These are phyloP conservation scores for Solanum chilense DNA, from an alignment of 257 asterid genomes.

Conservation along the genomic window DNA sequence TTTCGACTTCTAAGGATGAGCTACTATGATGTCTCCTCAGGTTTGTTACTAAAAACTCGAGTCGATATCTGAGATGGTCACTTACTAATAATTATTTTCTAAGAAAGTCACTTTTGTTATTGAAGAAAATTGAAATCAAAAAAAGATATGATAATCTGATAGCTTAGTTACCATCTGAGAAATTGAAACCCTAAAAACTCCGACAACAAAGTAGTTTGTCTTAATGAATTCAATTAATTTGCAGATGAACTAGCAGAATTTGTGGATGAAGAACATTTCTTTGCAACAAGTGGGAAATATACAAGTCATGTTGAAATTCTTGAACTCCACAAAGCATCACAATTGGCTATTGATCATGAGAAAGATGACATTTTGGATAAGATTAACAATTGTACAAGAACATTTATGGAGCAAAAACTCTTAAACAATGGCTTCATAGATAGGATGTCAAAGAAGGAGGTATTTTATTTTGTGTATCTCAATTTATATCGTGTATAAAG, in stretches of 20 bases:
- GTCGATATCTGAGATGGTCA: background rate
- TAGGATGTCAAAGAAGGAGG: conserved; percentile 19
- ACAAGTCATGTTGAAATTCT: conserved; percentile 6
- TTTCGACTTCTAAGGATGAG: conserved; percentile 26
- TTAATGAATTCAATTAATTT: background rate
- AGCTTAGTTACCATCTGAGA: too few species aligned
- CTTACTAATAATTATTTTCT: too few species aligned
- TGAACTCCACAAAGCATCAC: conserved; percentile 43
- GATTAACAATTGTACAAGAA: conserved; percentile 21
- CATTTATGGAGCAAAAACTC: conserved; percentile 21
- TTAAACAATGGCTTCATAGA: conserved; percentile 3
- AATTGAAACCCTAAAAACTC: background rate
- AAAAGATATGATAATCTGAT: too few species aligned
- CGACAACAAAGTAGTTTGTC: background rate
- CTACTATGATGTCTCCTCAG: conserved; percentile 21
- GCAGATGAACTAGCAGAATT: conserved; percentile 26
- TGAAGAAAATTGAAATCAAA: too few species aligned
- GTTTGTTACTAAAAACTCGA: background rate
- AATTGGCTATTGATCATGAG: conserved; percentile 4
- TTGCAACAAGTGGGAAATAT: background rate
- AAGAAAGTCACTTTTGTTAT: too few species aligned
- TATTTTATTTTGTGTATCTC: background rate
- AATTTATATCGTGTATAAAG: too few species aligned
- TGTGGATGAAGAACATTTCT: conserved; percentile 8
- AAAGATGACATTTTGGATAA: conserved; percentile 20